A percentile compares a stretch with the other conserved stretches of the same genome.
Conservation (phyloP, 2,329 filamentous ascomycete species). For the Botryotinia narcissicola region DNA sequence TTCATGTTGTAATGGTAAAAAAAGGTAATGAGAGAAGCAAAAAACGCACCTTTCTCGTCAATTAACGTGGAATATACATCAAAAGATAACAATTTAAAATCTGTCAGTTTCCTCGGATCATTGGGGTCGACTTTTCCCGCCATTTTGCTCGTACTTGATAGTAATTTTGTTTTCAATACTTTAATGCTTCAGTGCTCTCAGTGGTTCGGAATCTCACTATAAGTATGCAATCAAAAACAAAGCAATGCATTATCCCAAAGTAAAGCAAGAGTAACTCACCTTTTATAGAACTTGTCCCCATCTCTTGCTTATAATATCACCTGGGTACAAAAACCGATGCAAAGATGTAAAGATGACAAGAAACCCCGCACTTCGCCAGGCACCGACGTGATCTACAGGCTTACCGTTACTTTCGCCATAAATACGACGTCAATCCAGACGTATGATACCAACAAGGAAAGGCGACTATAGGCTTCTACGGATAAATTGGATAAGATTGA, state of each 20-base stretch:
- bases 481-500: not conserved
- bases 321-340: not conserved
- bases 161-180: not conserved
- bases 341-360: not conserved
- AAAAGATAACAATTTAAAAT: conserved; percentile 26
- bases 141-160: not conserved
- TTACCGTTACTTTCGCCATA: not conserved
- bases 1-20: not conserved
- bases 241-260: too few species aligned
- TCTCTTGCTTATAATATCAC: not conserved
- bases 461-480: not conserved
- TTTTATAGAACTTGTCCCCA: not conserved
- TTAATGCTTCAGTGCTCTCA: not conserved
- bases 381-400: not conserved
- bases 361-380: not conserved
- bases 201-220: not conserved
- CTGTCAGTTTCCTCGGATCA: conserved; percentile 22
- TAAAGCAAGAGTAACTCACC: not conserved
- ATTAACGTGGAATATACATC: conserved; percentile 27
- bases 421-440: not conserved
- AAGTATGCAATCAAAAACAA: not conserved
- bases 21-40: not conserved
- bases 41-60: conserved; percentile 22
- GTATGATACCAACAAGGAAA: not conserved
- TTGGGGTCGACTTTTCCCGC: conserved; percentile 19